Evolutionary conservation across 768 basidiomycete genomes (phyloP), one percentile per base, ranked within the genome.

Genomic region (Trametes villosa): DNA sequence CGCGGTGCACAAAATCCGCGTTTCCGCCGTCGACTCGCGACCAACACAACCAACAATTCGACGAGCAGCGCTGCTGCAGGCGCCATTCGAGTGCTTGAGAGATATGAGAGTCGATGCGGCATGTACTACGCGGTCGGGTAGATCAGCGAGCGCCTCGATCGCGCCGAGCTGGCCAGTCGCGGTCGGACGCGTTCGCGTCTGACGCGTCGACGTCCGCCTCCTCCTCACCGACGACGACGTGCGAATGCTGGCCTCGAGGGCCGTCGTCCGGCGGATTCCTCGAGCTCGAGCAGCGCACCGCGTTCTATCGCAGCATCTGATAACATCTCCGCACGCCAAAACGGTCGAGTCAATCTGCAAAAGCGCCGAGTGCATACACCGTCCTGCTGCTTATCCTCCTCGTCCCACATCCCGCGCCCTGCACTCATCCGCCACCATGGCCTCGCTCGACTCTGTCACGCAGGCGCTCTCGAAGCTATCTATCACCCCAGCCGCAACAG

Each of bases 391-490:
- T 38, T 36, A 31, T 36, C 24, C 45, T 17, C 9, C 42, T 24
- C 52, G 36, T 24, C 26, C 52, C 40, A 44, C 7, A 17, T 6
- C 42, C 20, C 22, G 42, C 42, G 3, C n/a, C 13, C 18, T 38
- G 33, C 36, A 59, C 55, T 56, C 65, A 2, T 55, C 72, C 12
- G 60, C 68, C 61, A 65, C 67, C 52, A 79, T 79, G 78, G 60
- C 74, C 49, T 67, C 76, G 47, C 65, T 75, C 24, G 75, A 80
- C 24, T 46, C 68, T 30, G 49, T 74, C 61, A 64, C 68, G 1
- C 66, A 76, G 56, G 78, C 84, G 8, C 79, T 89, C 59, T 76
- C 81, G 0, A 69, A 77, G 1, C 77, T 89, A 46, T 80, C 82
- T 2, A 86, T 92, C 71, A 73, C 79, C 27, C 83, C 88, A 27